Base-by-base conservation (phyloP, 2,329 filamentous ascomycete species). In the Sporothrix brasiliensis region DNA sequence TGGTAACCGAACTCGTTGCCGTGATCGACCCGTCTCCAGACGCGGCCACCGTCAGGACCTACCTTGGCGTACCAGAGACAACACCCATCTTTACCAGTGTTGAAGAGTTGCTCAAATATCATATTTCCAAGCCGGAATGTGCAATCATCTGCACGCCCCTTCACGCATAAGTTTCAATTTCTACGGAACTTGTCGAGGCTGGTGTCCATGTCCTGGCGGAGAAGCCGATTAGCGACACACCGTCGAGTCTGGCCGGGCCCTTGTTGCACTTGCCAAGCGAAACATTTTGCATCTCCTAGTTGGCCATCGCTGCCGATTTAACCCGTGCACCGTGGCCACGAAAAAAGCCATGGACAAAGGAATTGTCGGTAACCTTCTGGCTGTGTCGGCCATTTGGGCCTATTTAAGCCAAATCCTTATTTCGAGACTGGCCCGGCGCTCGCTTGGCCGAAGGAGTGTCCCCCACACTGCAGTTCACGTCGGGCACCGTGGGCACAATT, bases 261-360 rank as follows among this genome's bases (percentile, higher is more conserved):
- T 82, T 0, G 56, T 81, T 0, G 67, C 70, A 0, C 73, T 77
- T 41, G 73, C 80, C 11, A 24, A 41, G 6, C 27, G 53, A 49
- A 41, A 11, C 27, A 27, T 24, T 1, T 70, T 74, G 3, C 67
- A 72, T 7, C 73, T 77, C 0, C 78, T 88, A 0, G 84, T 87
- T 1, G 87, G 86, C 7, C 86, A 89, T 72, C 87, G 89, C 74
- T 81, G 87, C 11, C 82, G 87, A 2, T 89, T 89, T 78, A 88
- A 89, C 74, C 83, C 83, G 0, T 87, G 86, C 75, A 81, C 87
- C 5, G 77, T 81, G 6, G 80, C 83, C 2, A 80, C 85, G 0
- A 87, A 87, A 72, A 73, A 80, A 16, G 77, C 81, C 0, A 73
- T 88, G 0, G 73, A 76, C 0, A 75, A 78, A 0, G 78, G 79